phyloP scores from a whole-genome alignment of 768 basidiomycete species.

The Podaxis pistillaris region DNA sequence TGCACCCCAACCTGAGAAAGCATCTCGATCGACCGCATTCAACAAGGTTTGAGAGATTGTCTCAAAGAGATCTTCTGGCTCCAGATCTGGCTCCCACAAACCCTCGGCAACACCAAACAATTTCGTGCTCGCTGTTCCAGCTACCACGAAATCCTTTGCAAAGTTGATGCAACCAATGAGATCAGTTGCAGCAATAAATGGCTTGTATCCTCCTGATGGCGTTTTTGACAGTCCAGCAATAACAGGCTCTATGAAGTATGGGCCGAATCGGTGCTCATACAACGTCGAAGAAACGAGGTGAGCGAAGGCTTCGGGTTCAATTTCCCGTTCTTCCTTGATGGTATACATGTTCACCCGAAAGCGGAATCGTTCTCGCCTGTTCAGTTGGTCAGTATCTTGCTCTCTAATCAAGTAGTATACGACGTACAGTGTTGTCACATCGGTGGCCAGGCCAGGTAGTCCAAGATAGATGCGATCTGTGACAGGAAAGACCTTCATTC shows the following conservation, averaged over 20 bases:
- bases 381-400: not conserved
- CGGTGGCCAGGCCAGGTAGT: slow-evolving; percentile 88
- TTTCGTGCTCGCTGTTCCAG: slow-evolving; percentile 90
- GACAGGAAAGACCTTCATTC: slow-evolving; percentile 76
- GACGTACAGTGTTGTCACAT: slow-evolving; percentile 83
- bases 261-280: slow-evolving; percentile 94
- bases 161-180: slow-evolving; percentile 92
- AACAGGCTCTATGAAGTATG: slow-evolving; percentile 96
- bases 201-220: slow-evolving; percentile 69
- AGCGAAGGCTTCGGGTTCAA: slow-evolving; percentile 94
- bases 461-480: slow-evolving; percentile 92
- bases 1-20: slow-evolving; percentile 95
- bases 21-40: slow-evolving; percentile 95
- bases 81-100: slow-evolving; percentile 96
- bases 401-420: slow-evolving; percentile 9
- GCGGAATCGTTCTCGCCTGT: slow-evolving; percentile 87
- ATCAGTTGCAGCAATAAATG: slow-evolving; percentile 95
- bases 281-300: slow-evolving; percentile 94
- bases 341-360: slow-evolving; percentile 98
- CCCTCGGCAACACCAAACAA: slow-evolving; percentile 97
- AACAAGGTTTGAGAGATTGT: slow-evolving; percentile 95
- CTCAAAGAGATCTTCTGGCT: slow-evolving; percentile 96
- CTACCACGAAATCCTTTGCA: slow-evolving; percentile 95
- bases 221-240: slow-evolving; percentile 86
- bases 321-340: slow-evolving; percentile 98